Conservation (phyloP, 345 rosid genomes). For the Anacardium occidentale region DNA sequence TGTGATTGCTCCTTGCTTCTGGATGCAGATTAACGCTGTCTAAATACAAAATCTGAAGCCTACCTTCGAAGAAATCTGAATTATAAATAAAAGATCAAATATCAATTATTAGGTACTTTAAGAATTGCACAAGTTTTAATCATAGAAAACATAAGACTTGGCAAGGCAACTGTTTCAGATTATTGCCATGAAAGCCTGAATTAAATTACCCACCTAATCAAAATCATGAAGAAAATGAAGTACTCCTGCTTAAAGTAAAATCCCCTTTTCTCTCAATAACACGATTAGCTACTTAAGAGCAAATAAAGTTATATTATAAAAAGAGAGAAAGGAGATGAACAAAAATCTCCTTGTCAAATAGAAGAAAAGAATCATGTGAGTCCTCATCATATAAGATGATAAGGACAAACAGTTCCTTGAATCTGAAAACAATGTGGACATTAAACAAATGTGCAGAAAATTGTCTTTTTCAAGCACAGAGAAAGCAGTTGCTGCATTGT, state of each 20-base stretch:
- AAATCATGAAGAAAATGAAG: background rate
- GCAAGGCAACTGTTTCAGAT: background rate
- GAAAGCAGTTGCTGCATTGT: background rate
- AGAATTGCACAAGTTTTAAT: background rate
- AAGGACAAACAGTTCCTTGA: background rate
- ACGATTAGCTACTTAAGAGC: background rate
- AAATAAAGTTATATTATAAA: background rate
- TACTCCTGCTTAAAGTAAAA: no score
- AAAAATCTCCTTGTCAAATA: background rate
- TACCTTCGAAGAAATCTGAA: background rate
- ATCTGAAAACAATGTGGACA: background rate
- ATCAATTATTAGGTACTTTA: background rate
- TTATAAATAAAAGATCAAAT: background rate
- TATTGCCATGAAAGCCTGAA: background rate
- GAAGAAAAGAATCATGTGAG: constrained; percentile 1
- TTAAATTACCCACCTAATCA: background rate
- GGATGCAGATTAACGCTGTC: no score
- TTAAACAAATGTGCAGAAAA: background rate
- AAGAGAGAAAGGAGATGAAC: background rate
- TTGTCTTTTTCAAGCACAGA: constrained; percentile 1
- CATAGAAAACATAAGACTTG: background rate
- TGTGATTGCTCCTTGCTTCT: background rate
- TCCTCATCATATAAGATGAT: background rate
- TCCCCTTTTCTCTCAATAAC: background rate
- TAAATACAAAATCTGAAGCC: background rate